phyloP scores from a whole-genome alignment of 2,329 filamentous ascomycete species.

The Laburnicola sp. region DNA sequence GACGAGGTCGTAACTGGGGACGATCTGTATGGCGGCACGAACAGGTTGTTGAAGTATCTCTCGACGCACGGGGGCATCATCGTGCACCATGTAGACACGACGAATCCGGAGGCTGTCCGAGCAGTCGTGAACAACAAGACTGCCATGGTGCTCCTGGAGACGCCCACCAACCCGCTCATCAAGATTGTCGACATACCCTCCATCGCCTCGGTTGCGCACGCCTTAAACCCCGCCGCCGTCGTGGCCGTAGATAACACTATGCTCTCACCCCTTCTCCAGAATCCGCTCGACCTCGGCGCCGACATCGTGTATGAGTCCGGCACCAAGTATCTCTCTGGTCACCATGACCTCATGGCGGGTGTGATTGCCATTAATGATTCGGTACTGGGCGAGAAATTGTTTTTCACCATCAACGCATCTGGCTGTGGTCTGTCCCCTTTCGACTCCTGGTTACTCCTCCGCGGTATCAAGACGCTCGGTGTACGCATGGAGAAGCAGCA shows the following conservation, averaged over 20 bases:
- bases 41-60: constrained; percentile 90
- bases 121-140: constrained; percentile 76
- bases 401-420: constrained; percentile 95
- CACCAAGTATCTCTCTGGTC: constrained; percentile 95
- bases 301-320: constrained; percentile 98
- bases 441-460: constrained; percentile 92
- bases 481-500: constrained; percentile 99
- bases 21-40: constrained; percentile 93
- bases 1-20: constrained; percentile 98
- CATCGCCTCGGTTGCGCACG: constrained; percentile 76
- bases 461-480: constrained; percentile 92
- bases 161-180: constrained; percentile 95
- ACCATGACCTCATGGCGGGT: constrained; percentile 98
- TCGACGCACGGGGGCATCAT: constrained; percentile 86
- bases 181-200: constrained; percentile 91
- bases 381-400: constrained; percentile 82
- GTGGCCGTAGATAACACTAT: constrained; percentile 98
- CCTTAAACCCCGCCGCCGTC: constrained; percentile 74
- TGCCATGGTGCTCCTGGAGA: constrained; percentile 93
- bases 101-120: constrained; percentile 70
- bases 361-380: constrained; percentile 89
- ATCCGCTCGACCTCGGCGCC: constrained; percentile 90
- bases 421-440: constrained; percentile 94
- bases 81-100: constrained; percentile 96
- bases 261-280: constrained; percentile 92